Conservation (phyloP, 257 asterid genomes). For the Lavandula angustifolia region DNA sequence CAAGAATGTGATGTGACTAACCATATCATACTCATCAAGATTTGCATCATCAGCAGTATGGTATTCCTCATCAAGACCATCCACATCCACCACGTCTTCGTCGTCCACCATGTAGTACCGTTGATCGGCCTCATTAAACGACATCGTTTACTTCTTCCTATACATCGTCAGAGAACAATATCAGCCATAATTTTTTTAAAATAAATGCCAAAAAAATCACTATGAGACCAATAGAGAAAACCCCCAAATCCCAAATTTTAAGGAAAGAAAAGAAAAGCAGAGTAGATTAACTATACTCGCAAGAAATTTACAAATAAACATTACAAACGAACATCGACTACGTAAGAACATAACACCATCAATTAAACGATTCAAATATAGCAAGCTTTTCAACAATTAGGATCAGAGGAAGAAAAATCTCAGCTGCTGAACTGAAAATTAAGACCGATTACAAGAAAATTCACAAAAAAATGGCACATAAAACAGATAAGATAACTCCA, state of each 20-base stretch:
- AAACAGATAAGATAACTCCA: not conserved
- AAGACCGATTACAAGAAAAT: not conserved
- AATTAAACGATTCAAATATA: not conserved
- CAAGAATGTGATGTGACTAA: constrained; percentile 34
- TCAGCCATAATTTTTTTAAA: not conserved
- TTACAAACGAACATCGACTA: not conserved
- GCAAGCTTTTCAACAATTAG: not conserved
- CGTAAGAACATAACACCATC: not conserved
- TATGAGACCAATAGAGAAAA: not conserved
- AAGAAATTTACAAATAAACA: not conserved
- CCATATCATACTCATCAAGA: constrained; percentile 69
- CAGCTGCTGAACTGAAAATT: constrained; percentile 1
- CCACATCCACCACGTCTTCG: constrained; percentile 42
- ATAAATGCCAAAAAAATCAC: not conserved
- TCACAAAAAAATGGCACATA: not conserved
- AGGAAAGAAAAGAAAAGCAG: not conserved
- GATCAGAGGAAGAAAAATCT: not conserved
- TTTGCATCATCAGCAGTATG: constrained; percentile 46
- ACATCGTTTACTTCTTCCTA: constrained; percentile 30
- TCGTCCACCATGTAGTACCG: constrained; percentile 47
- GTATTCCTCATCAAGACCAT: constrained; percentile 52
- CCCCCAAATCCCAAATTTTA: constrained; percentile 6
- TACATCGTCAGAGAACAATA: not conserved
- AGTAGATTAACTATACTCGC: not conserved
- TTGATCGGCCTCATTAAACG: constrained; percentile 40